Percentiles rank a stretch among this genome's conserved stretches.
phyloP scores from a whole-genome alignment of 805 yeast species.

The Priceomyces castillae region DNA sequence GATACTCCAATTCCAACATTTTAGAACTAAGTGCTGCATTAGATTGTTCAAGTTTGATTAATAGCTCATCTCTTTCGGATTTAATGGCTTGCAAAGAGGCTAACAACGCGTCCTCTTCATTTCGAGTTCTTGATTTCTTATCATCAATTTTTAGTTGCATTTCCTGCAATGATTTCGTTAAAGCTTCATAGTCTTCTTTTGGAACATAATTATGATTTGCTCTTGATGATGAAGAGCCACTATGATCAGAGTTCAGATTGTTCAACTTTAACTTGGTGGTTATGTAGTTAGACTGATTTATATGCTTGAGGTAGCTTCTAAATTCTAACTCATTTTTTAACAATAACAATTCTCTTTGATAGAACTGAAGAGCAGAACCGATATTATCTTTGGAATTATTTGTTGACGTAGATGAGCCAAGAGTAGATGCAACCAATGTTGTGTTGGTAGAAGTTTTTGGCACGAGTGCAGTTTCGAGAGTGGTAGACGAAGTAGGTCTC shows the following conservation, averaged over 20 bases:
- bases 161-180: slow-evolving; percentile 8
- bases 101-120: neutral
- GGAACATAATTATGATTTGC: neutral
- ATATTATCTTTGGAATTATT: slow-evolving; percentile 1
- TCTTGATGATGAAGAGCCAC: neutral
- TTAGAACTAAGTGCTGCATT: slow-evolving; percentile 1
- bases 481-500: slow-evolving; percentile 18
- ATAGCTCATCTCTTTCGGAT: neutral
- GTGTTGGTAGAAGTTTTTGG: slow-evolving; percentile 12
- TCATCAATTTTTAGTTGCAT: slow-evolving; percentile 13
- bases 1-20: slow-evolving; percentile 9
- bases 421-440: neutral
- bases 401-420: neutral
- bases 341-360: slow-evolving; percentile 56
- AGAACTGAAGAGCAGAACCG: slow-evolving; percentile 40
- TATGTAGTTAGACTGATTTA: slow-evolving; percentile 33
- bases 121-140: neutral
- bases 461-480: slow-evolving; percentile 20
- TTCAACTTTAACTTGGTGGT: slow-evolving; percentile 15
- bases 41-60: neutral
- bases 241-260: slow-evolving; percentile 1
- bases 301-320: slow-evolving; percentile 49
- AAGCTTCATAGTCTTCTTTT: slow-evolving; percentile 6
- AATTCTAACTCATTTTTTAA: slow-evolving; percentile 62
- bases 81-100: neutral